phyloP scores from a whole-genome alignment of 768 basidiomycete species.

The Suillus alpinus region DNA sequence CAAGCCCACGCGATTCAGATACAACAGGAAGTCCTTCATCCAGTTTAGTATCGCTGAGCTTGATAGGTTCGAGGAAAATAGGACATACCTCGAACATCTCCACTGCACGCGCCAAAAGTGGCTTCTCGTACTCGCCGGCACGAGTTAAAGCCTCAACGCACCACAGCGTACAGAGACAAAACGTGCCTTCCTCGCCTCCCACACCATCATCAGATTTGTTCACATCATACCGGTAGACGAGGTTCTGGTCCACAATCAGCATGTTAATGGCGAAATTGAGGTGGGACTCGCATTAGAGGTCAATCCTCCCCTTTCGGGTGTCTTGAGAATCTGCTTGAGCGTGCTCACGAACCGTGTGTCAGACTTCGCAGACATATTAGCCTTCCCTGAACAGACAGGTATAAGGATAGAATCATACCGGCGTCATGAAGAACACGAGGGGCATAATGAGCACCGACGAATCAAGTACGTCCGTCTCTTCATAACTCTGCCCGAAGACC shows the following conservation, averaged over 20 bases:
- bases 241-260: constrained; percentile 46
- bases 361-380: constrained; percentile 39
- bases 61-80: background rate
- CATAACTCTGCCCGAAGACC: constrained; percentile 88
- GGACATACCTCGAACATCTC: constrained; percentile 83
- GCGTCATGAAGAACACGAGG: constrained; percentile 86
- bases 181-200: constrained; percentile 94
- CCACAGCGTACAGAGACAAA: constrained; percentile 87
- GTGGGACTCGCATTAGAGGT: constrained; percentile 66
- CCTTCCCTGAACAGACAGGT: background rate
- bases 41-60: background rate
- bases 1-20: constrained; percentile 83
- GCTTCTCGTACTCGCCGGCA: constrained; percentile 74
- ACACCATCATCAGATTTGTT: constrained; percentile 87
- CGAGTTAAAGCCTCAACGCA: constrained; percentile 87
- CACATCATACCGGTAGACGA: constrained; percentile 90
- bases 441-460: constrained; percentile 92
- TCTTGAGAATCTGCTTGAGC: constrained; percentile 76
- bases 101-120: constrained; percentile 64
- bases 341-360: constrained; percentile 90
- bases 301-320: constrained; percentile 87
- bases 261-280: background rate
- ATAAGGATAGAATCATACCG: constrained; percentile 41
- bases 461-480: constrained; percentile 78
- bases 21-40: constrained; percentile 69